phyloP scores from a whole-genome alignment of 495 filamentous ascomycete species.

The Penicillium egyptiacum region DNA sequence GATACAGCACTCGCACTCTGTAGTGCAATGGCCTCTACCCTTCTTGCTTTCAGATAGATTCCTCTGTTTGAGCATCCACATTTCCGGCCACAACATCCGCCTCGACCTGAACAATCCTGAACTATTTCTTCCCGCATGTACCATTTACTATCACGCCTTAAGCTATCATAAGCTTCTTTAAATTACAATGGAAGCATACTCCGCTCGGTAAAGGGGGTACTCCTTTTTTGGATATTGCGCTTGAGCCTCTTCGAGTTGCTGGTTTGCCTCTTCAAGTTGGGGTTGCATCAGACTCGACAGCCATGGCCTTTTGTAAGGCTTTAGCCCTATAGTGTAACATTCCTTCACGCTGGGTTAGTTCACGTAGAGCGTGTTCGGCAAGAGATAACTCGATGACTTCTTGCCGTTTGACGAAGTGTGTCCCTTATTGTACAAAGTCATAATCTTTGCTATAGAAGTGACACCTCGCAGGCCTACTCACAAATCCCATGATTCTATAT shows the following conservation, averaged over 20 bases:
- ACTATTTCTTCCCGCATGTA: too few relatives aligned
- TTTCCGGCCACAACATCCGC: too few relatives aligned
- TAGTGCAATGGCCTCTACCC: too few relatives aligned
- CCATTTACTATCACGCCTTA: too few relatives aligned
- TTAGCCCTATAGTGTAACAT: background rate
- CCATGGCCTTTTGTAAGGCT: conserved; percentile 12
- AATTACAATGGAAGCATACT: too few relatives aligned
- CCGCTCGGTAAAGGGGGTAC: too few relatives aligned
- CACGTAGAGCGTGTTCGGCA: conserved; percentile 10
- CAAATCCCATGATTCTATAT: background rate
- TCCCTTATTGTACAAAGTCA: background rate
- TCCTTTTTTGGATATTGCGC: background rate
- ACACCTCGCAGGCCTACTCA: background rate
- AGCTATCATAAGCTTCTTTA: too few relatives aligned
- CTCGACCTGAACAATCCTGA: too few relatives aligned
- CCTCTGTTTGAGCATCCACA: too few relatives aligned
- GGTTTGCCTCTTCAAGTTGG: conserved; percentile 3
- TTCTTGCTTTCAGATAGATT: too few relatives aligned
- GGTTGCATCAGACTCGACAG: background rate
- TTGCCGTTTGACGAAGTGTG: background rate
- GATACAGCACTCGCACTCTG: too few relatives aligned
- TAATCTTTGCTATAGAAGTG: background rate
- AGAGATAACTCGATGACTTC: background rate
- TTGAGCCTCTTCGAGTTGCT: background rate
- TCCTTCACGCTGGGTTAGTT: conserved; percentile 7